Conservation (phyloP, 208 protist genomes). For the Leishmania lainsoni region DNA sequence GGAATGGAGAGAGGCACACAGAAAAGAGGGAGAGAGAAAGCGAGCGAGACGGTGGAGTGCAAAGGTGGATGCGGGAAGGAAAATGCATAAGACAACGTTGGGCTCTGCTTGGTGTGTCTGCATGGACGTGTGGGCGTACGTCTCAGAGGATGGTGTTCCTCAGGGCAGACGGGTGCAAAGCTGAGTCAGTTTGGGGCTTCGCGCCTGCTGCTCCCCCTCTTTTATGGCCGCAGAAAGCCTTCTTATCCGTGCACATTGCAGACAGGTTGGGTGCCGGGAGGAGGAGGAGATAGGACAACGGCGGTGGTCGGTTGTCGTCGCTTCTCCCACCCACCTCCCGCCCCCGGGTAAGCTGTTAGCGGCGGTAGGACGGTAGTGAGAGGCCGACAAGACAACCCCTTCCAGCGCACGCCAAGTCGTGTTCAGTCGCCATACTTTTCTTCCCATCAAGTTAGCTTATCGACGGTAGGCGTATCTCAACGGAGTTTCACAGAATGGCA, state of each 20-base stretch:
- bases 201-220: not conserved
- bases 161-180: not conserved
- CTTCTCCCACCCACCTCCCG: not conserved
- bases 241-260: not conserved
- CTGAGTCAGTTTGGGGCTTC: not conserved
- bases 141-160: not conserved
- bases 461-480: not conserved
- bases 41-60: not conserved
- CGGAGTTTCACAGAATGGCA: not conserved
- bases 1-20: not conserved
- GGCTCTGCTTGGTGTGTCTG: not conserved
- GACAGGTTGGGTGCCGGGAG: not conserved
- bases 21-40: not conserved
- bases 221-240: not conserved
- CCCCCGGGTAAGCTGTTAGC: not conserved
- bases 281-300: not conserved
- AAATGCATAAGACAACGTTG: not conserved
- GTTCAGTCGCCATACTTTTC: not conserved
- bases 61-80: not conserved
- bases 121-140: not conserved
- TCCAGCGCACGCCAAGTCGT: not conserved
- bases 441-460: not conserved
- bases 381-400: not conserved
- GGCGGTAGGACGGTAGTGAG: not conserved
- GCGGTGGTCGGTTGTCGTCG: not conserved